phyloP scores from a whole-genome alignment of 2,329 filamentous ascomycete genomes.

The Niveomyces coronatus region DNA sequence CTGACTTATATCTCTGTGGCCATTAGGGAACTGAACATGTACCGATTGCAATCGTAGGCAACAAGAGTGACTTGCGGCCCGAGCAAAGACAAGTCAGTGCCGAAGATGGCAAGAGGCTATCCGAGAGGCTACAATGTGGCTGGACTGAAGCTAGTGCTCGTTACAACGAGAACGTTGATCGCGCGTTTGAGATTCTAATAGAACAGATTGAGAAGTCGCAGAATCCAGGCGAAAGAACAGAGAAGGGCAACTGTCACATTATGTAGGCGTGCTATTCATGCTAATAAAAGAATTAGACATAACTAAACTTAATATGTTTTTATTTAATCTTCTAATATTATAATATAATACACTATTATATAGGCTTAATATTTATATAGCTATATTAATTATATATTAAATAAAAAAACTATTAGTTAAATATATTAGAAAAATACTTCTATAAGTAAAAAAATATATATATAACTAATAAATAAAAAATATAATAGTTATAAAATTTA shows the following conservation, averaged over 20 bases:
- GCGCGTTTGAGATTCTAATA: slow-evolving; percentile 90
- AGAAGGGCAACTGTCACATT: slow-evolving; percentile 68
- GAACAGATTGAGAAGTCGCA: slow-evolving; percentile 90
- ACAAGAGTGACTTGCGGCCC: slow-evolving; percentile 88
- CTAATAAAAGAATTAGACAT: neutral
- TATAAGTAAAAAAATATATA: too few relatives aligned
- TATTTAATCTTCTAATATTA: too few relatives aligned
- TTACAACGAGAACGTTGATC: slow-evolving; percentile 87
- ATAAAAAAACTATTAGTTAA: too few relatives aligned
- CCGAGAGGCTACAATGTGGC: slow-evolving; percentile 80
- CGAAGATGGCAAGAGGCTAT: slow-evolving; percentile 76
- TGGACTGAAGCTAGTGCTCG: slow-evolving; percentile 93
- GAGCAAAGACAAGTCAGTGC: slow-evolving; percentile 85
- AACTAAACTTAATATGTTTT: too few relatives aligned
- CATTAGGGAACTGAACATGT: slow-evolving; percentile 78
- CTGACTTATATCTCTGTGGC: neutral
- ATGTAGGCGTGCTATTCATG: slow-evolving; percentile 50
- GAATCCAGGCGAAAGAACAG: slow-evolving; percentile 75
- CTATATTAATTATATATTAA: too few relatives aligned
- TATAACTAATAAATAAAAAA: too few relatives aligned
- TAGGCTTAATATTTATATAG: too few relatives aligned
- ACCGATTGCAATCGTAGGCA: slow-evolving; percentile 88
- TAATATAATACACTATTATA: too few relatives aligned
- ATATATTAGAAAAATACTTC: too few relatives aligned
- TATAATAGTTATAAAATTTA: too few relatives aligned